phyloP scores from a whole-genome alignment of 2,329 filamentous ascomycete species.

The Coniochaeta ligniaria region DNA sequence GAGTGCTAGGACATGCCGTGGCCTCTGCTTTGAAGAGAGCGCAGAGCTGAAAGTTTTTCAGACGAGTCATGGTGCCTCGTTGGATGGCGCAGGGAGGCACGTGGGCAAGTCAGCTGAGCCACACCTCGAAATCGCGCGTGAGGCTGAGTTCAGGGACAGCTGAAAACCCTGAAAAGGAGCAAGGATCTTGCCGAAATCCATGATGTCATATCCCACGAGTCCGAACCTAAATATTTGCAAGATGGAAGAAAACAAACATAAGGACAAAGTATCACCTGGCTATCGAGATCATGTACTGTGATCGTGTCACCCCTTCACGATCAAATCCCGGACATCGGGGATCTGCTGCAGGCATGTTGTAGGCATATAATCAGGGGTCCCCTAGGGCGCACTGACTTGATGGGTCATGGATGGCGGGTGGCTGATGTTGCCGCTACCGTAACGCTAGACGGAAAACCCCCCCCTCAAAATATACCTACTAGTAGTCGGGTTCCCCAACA shows the following conservation, averaged over 20 bases:
- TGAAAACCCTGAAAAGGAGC: not conserved
- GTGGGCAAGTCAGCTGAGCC: not conserved
- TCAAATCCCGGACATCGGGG: not conserved
- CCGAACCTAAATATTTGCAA: not conserved
- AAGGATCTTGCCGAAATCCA: not conserved
- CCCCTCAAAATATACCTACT: no score
- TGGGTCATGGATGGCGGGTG: not conserved
- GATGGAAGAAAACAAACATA: not conserved
- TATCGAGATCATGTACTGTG: not conserved
- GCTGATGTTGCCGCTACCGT: not conserved
- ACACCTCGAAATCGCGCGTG: not conserved
- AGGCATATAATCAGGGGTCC: not conserved
- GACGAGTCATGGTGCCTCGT: no score
- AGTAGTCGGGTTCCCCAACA: not conserved
- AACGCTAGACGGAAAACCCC: not conserved
- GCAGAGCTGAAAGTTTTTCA: not conserved
- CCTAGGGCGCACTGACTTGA: not conserved
- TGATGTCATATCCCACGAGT: not conserved
- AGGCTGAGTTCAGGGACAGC: not conserved
- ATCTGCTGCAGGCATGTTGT: not conserved
- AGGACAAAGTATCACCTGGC: not conserved
- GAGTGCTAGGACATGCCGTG: conserved; percentile 11
- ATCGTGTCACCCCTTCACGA: not conserved
- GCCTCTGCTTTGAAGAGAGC: not conserved
- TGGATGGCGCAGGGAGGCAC: no score